Base-by-base conservation (phyloP, 139 green algal species). In the Micractinium sp. region DNA sequence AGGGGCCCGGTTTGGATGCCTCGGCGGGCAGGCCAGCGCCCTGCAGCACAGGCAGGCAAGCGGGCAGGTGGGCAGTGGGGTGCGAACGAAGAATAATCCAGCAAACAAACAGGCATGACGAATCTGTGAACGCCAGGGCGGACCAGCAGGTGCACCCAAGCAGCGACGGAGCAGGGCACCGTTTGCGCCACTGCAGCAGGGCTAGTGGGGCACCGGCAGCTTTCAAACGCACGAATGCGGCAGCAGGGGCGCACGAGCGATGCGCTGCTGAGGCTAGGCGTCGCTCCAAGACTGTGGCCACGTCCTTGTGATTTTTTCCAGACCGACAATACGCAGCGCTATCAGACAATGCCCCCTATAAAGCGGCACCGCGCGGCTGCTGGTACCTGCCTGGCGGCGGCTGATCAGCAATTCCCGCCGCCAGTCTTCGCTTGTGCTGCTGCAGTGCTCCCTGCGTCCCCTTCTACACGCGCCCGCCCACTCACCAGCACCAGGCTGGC, bases 401-500 rank as follows among this genome's bases (percentile, higher is more conserved):
- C 47, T 56, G 47, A 9, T 56, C 47, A 56, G 47, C 47, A 56
- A 9, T 56, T 56, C 47, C 47, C 47, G 47, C 47, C 47, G 47
- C 47, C 47, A 56, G 47, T 56, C 47, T 9, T 56, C 47, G 47
- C 47, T 9, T 56, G 47, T 56, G 47, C 47, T 56, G 5, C 47
- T 56, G 47, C 47, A 56, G 5, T 56, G 47, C 47, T 71, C 63
- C 63, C 63, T 5, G 13, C 35, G 35, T 23, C 2, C 79, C n/a
- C 25, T 33, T 69, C 0, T 9, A 0, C 13, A 14, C 53, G n/a
- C 56, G 14, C 60, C 35, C 20, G 76, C 22, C 22, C 38, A 27
- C 83, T 87, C 83, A 87, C 83, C 83, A 87, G 83, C 66, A 87
- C 83, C 27, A 87, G 83, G 29, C 67, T 47, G 14, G 76, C 35